Evolutionary conservation across 495 filamentous ascomycete genomes (phyloP), one percentile per base, ranked within the genome.

Genomic region (Penicillium atrosanguineum): DNA sequence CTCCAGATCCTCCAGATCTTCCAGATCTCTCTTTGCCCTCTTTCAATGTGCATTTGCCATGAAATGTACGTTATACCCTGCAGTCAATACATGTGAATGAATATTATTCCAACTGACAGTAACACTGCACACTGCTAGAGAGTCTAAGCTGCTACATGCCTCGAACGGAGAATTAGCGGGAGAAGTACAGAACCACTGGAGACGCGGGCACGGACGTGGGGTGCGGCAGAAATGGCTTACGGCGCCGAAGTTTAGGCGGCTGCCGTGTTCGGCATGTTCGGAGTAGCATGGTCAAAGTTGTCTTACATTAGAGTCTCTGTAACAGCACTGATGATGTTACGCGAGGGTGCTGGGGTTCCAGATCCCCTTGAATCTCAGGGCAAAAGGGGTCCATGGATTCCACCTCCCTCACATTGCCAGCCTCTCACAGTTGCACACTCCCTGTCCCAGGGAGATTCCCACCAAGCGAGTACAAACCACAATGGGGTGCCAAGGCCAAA

Each of bases 171-270:
- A 57, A 60, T 53, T 60, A 56, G 14, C 48, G 58, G 57, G 44
- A 38, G 48, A 43, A 52, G 28, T 43, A 46, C 41, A 31, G 45
- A 40, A 38, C 39, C 23, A 36, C 36, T 41, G 43, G 44, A 38
- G 37, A 7, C 19, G 21, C 19, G 31, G 37, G n/a, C 5, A 29
- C 14, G 39, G 34, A 38, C 21, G 26, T 41, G 56, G 52, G 50
- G 40, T 41, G 48, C 37, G 50, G 37, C 45, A 34, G 43, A 18
- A 44, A 18, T 42, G 40, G 28, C 15, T 20, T 48, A 34, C 16
- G n/a, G 43, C 43, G 53, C 51, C 60, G 57, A 60, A 43, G 46
- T 60, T 60, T 56, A 59, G 38, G 48, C 57, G 57, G 41, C 11
- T 21, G 46, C 44, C 39, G 25, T 34, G 44, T 18, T 34, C 40